Percentiles rank a stretch among this genome's conserved stretches.
Evolutionary conservation across 2,329 filamentous ascomycete genomes (phyloP).

Genomic region (Didymella arachidicola): DNA sequence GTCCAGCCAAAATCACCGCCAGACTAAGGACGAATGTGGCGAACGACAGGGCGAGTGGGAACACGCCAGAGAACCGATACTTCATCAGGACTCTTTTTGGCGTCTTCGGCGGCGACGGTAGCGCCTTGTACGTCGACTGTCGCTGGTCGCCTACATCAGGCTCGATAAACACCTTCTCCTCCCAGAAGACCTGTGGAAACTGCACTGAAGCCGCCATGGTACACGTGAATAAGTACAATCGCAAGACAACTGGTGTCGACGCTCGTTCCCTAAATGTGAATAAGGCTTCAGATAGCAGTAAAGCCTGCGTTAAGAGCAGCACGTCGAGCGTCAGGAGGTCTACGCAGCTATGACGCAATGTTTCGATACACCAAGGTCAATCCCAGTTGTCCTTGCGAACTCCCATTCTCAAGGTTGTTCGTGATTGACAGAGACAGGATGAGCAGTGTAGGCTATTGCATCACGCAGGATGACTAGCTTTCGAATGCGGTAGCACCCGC

Average conservation of each 20-base stretch:
- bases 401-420: constrained; percentile 1
- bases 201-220: constrained; percentile 6
- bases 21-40: constrained; percentile 28
- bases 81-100: constrained; percentile 31
- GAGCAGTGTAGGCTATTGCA: constrained; percentile 5
- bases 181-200: constrained; percentile 10
- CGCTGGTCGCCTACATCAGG: constrained; percentile 35
- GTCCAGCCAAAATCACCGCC: constrained; percentile 30
- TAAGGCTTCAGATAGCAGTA: constrained; percentile 1
- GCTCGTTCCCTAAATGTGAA: background rate
- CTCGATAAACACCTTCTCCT: constrained; percentile 26
- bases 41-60: constrained; percentile 23
- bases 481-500: constrained; percentile 9
- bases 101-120: constrained; percentile 30
- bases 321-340: background rate
- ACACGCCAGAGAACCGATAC: constrained; percentile 32
- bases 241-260: background rate
- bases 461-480: background rate
- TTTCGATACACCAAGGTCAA: constrained; percentile 2
- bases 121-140: constrained; percentile 29
- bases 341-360: constrained; percentile 13
- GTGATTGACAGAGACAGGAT: background rate
- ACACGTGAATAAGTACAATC: background rate
- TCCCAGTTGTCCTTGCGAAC: background rate
- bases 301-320: background rate